These are phyloP conservation scores for Solanum etuberosum DNA, from an alignment of 257 asterid species.

Conservation along the genomic window DNA sequence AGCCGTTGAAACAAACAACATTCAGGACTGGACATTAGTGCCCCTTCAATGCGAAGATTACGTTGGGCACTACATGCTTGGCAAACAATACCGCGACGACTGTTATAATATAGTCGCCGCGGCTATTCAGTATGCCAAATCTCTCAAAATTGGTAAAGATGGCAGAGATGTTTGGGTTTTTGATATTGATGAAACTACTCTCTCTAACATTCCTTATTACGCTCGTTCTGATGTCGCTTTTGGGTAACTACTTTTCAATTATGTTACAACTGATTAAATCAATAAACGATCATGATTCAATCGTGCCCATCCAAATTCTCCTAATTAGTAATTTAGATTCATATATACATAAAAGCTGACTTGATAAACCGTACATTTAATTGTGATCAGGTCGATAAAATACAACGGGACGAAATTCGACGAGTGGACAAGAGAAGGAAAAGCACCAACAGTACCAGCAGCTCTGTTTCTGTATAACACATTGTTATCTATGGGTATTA, in stretches of 20 bases:
- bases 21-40: constrained; percentile 27
- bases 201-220: constrained; percentile 39
- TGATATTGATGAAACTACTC: constrained; percentile 44
- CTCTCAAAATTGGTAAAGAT: constrained; percentile 15
- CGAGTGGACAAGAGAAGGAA: constrained; percentile 16
- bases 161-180: constrained; percentile 41
- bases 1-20: constrained; percentile 56
- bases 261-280: not conserved
- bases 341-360: too few relatives aligned
- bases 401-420: constrained; percentile 13
- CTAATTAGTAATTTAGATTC: not conserved
- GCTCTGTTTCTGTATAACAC: not conserved
- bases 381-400: not conserved
- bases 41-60: constrained; percentile 43
- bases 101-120: constrained; percentile 29
- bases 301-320: not conserved
- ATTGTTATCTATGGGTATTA: constrained; percentile 8
- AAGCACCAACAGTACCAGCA: constrained; percentile 16
- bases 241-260: constrained; percentile 16
- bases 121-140: constrained; percentile 35
- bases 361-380: too few relatives aligned
- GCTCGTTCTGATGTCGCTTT: constrained; percentile 35
- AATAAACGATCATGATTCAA: not conserved
- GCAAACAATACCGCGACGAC: constrained; percentile 48
- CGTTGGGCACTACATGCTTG: constrained; percentile 56